Base-by-base conservation (phyloP, 345 rosid species). In the Cardamine resedifolia region DNA sequence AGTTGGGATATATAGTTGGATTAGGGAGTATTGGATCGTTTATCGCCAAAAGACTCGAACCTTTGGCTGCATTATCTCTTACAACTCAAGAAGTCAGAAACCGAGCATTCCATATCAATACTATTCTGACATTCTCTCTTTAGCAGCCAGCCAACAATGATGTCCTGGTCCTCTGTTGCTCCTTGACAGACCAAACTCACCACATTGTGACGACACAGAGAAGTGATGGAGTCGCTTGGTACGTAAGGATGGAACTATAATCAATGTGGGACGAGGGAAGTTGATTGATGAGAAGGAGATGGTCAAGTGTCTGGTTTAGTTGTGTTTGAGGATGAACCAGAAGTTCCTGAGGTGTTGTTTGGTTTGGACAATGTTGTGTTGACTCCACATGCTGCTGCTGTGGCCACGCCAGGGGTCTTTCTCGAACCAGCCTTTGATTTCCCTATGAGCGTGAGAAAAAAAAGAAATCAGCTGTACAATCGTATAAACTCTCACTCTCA, bases 241-340 rank as follows among this genome's bases (percentile, higher is more conserved):
- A n/a, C n/a, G n/a, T n/a, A 65, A 58, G 18, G 59, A 58, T 11
- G 77, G 77, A 16, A 69, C 72, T 58, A 65, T 77, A 2, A 66
- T 77, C 56, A 77, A 77, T 10, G 73, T 71, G 34, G 80, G 80
- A 23, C 48, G 80, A 53, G 77, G 80, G 12, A 10, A 19, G 6
- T 27, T 77, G 73, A 50, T 77, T n/a, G 69, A 77, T 58, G 80
- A 77, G 73, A 59, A 65, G 76, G 98, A 88, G 72, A 57, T 88
- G 77, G 91, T 88, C 8, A 77, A 78, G 64, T 81, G 80, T 55
- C 70, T 92, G 72, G 93, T 30, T 83, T 92, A 60, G 96, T 90
- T 77, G 91, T 92, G 79, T 87, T 87, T 74, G 91, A 87, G 85
- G 68, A 87, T 2, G 96, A 92, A 61, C 96, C 93, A 41, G 6